Conservation (phyloP, 768 basidiomycete genomes). For the Serendipita sp. region DNA sequence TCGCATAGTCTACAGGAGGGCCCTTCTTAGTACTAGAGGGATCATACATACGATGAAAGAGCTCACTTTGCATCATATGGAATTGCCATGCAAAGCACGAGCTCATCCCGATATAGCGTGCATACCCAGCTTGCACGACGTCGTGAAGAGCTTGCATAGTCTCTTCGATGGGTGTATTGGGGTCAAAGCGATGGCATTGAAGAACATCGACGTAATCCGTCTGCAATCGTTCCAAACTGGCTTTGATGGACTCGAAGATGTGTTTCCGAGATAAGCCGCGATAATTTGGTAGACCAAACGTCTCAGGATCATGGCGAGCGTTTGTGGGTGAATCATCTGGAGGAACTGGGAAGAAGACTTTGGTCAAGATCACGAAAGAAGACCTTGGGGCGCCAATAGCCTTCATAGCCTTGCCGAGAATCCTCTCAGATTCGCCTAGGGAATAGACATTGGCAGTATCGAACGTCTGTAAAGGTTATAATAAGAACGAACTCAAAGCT, state of each 20-base stretch:
- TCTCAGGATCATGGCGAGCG: slow-evolving; percentile 6
- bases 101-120: slow-evolving; percentile 26
- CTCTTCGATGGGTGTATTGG: slow-evolving; percentile 35
- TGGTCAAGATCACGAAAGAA: slow-evolving; percentile 30
- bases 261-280: slow-evolving; percentile 18
- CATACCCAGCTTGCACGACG: slow-evolving; percentile 24
- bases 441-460: slow-evolving; percentile 24
- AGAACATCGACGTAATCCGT: slow-evolving; percentile 28
- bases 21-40: background rate
- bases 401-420: slow-evolving; percentile 32
- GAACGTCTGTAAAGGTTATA: slow-evolving; percentile 31
- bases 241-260: slow-evolving; percentile 36
- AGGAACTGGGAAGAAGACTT: slow-evolving; percentile 15
- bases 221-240: slow-evolving; percentile 27
- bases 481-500: background rate
- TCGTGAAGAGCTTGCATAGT: slow-evolving; percentile 30
- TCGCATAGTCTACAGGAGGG: slow-evolving; percentile 8
- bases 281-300: slow-evolving; percentile 17
- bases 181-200: slow-evolving; percentile 32
- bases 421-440: slow-evolving; percentile 26
- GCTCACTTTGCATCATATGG: slow-evolving; percentile 12
- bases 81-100: slow-evolving; percentile 23
- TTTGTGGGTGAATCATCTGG: background rate
- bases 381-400: slow-evolving; percentile 20
- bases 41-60: background rate